Base-by-base conservation (phyloP, 169 alveolate genomes). In the Plasmodium adleri region DNA sequence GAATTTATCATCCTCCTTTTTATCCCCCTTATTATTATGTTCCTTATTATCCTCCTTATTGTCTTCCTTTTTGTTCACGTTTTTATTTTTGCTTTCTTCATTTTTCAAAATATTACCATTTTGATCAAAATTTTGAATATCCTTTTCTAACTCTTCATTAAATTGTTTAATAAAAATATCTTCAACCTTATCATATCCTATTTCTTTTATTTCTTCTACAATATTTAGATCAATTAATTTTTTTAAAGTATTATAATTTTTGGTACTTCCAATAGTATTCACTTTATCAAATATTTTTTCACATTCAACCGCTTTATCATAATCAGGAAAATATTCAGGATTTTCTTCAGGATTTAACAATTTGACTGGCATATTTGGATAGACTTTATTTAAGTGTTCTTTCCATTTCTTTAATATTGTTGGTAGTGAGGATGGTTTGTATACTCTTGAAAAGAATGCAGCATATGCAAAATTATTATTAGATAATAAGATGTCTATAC, bases 381-480 rank as follows among this genome's bases (percentile, higher is more conserved):
- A 54, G 52, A 71, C 52, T 72, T 83, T 67, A 54, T 59, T 70
- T 83, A 83, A 49, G 63, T 89, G 54, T n/a, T 80, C 75, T 62
- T 68, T 85, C 96, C 96, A 94, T 52, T 74, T 90, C 39, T 17
- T 70, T 54, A 92, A 67, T 20, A 92, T 90, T 1, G 20, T 63
- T 12, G 88, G 74, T n/a, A 94, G 26, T n/a, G 74, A 43, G 0
- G 95, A 86, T 9, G 96, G 96, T 54, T 83, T 94, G 67, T 72
- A 94, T 47, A 88, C 88, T 26, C 95, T 80, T 26, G 96, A 93
- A 87, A 94, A 91, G 28, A 92, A 74, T 4, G 95, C 50, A 17
- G 96, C 96, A 62, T 92, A 94, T 17, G 95, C 92, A 70, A 91
- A 94, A 24, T 90, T 88, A 58, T 88, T 88, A 50, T 70, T 67